phyloP scores from a whole-genome alignment of 345 rosid genomes.

The Mercurialis annua region DNA sequence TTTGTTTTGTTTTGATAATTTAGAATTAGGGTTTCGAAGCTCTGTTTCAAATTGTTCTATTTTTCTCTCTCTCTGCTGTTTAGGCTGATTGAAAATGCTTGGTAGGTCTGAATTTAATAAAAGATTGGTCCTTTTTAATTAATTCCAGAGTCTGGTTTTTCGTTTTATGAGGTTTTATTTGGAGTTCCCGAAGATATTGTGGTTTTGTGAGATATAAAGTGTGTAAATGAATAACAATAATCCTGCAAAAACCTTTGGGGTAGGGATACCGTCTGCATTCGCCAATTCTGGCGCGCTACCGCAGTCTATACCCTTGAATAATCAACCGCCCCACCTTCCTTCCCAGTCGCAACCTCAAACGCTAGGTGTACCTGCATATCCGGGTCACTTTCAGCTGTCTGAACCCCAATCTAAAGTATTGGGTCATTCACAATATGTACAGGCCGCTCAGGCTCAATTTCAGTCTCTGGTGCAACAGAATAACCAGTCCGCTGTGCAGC shows the following conservation, averaged over 20 bases:
- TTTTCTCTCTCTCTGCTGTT: conserved; percentile 5
- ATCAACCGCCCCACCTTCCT: conserved; percentile 27
- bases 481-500: conserved; percentile 25
- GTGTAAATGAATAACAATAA: conserved; percentile 36
- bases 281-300: conserved; percentile 31
- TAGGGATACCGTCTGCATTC: conserved; percentile 32
- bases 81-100: background rate
- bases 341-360: conserved; percentile 38
- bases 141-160: conserved; percentile 2
- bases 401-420: conserved; percentile 44
- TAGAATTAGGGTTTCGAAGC: background rate
- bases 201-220: conserved; percentile 10
- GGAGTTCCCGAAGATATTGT: conserved; percentile 11
- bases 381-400: conserved; percentile 52
- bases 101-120: background rate
- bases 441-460: conserved; percentile 27
- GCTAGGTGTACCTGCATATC: conserved; percentile 34
- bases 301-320: conserved; percentile 30
- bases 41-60: conserved; percentile 8
- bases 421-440: conserved; percentile 38
- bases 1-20: background rate
- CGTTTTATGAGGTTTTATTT: conserved; percentile 11
- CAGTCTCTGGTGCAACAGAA: conserved; percentile 26
- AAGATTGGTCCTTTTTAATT: background rate
- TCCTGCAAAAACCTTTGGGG: conserved; percentile 32